Conservation (phyloP, 140 eudicot genomes). For the Oenanthe javanica region DNA sequence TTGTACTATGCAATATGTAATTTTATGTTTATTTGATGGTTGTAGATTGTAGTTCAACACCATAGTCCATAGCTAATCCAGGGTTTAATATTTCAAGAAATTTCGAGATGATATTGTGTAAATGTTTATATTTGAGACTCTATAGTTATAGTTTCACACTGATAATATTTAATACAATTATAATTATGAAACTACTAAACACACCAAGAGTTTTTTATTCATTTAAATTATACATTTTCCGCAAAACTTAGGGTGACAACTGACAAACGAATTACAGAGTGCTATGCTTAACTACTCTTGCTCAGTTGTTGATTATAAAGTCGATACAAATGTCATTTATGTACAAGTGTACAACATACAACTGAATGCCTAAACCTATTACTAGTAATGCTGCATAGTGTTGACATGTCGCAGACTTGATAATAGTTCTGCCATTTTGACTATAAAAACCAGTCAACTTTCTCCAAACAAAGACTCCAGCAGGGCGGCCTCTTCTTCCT, state of each 20-base stretch:
- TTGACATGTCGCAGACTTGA: neutral
- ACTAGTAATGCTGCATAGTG: neutral
- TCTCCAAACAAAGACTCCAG: slow-evolving; percentile 15
- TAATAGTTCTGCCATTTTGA: neutral
- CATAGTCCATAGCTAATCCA: neutral
- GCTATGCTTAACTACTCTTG: neutral
- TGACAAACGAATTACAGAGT: neutral
- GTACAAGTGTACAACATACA: slow-evolving; percentile 6
- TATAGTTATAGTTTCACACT: no score
- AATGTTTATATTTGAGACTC: no score
- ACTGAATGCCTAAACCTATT: slow-evolving; percentile 1
- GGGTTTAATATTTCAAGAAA: neutral
- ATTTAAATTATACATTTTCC: neutral
- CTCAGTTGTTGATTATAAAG: neutral
- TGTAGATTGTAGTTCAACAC: neutral
- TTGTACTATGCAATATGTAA: no score
- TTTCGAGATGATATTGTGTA: neutral
- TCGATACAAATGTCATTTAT: neutral
- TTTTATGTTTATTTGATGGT: neutral
- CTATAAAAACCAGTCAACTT: neutral
- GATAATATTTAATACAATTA: neutral
- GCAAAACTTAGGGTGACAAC: neutral
- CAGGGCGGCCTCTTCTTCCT: slow-evolving; percentile 17
- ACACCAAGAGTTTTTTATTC: neutral
- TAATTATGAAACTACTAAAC: neutral